phyloP scores from a whole-genome alignment of 805 yeast genomes.

The Zygosaccharomyces kombuchaensis region DNA sequence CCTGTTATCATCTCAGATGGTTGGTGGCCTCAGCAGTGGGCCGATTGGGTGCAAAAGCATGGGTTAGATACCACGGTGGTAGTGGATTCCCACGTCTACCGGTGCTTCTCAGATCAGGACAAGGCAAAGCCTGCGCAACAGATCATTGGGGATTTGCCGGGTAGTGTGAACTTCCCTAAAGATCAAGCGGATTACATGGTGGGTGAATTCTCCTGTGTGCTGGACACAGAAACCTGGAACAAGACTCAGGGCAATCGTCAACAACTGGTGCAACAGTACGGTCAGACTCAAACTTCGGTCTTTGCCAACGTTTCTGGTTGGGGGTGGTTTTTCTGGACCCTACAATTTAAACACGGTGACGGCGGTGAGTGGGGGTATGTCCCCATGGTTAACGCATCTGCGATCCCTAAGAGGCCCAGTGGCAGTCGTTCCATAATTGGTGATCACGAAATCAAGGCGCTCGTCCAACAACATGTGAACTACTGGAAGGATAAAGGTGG shows the following conservation, averaged over 20 bases:
- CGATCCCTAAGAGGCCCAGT: conserved; percentile 39
- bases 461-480: conserved; percentile 44
- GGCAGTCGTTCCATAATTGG: conserved; percentile 19
- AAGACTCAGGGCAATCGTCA: conserved; percentile 46
- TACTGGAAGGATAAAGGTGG: conserved; percentile 67
- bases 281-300: conserved; percentile 47
- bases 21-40: conserved; percentile 86
- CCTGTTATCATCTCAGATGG: conserved; percentile 88
- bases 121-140: conserved; percentile 58
- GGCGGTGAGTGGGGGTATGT: conserved; percentile 97
- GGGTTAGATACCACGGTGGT: conserved; percentile 54
- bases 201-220: conserved; percentile 88
- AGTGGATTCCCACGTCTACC: conserved; percentile 79
- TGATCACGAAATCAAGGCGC: conserved; percentile 32
- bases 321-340: conserved; percentile 90
- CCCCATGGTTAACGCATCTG: conserved; percentile 66
- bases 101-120: conserved; percentile 79
- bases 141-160: conserved; percentile 54
- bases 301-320: conserved; percentile 52
- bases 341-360: conserved; percentile 76
- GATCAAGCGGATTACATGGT: conserved; percentile 64
- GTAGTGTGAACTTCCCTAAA: conserved; percentile 43
- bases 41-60: conserved; percentile 49
- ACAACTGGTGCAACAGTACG: conserved; percentile 56
- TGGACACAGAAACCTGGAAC: conserved; percentile 74